These are phyloP conservation scores for Coemansia sp. DNA, from an alignment of 192 early-diverging fungal genomes.

Conservation along the genomic window DNA sequence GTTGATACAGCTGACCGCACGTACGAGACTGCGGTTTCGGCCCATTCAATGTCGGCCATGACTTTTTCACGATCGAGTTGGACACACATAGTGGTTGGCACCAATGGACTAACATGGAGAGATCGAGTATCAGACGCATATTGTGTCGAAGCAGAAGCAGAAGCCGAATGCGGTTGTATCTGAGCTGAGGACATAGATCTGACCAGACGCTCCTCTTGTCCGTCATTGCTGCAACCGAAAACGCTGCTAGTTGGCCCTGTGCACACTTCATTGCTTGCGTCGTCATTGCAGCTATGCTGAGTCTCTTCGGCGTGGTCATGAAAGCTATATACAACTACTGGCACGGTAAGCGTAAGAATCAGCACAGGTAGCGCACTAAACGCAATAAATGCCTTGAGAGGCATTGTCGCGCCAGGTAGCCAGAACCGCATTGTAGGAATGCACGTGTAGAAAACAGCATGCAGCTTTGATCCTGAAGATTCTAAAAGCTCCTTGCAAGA, in stretches of 20 bases:
- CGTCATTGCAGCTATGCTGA: neutral
- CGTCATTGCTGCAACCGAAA: neutral
- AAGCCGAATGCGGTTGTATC: neutral
- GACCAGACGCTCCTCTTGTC: neutral
- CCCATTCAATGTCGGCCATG: slow-evolving; percentile 18
- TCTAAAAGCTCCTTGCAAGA: slow-evolving; percentile 4
- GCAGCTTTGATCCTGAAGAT: neutral
- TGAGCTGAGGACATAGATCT: neutral
- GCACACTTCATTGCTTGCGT: neutral
- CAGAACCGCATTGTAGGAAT: slow-evolving; percentile 48
- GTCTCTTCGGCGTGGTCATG: neutral
- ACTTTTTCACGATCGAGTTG: neutral
- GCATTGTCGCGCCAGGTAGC: slow-evolving; percentile 21
- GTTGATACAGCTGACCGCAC: slow-evolving; percentile 22
- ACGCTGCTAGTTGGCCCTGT: neutral
- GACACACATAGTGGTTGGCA: neutral
- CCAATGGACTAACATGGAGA: neutral
- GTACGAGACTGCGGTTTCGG: slow-evolving; percentile 20
- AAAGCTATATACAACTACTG: slow-evolving; percentile 22
- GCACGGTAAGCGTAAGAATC: slow-evolving; percentile 45
- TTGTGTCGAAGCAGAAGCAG: neutral
- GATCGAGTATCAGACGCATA: neutral
- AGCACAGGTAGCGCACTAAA: slow-evolving; percentile 47
- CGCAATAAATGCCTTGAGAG: slow-evolving; percentile 38
- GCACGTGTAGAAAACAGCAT: slow-evolving; percentile 13